A percentile compares a stretch with the other conserved stretches of the same genome.
These are phyloP conservation scores for Xylariaceae sp. DNA, from an alignment of 2,329 filamentous ascomycete species.

Conservation along the genomic window DNA sequence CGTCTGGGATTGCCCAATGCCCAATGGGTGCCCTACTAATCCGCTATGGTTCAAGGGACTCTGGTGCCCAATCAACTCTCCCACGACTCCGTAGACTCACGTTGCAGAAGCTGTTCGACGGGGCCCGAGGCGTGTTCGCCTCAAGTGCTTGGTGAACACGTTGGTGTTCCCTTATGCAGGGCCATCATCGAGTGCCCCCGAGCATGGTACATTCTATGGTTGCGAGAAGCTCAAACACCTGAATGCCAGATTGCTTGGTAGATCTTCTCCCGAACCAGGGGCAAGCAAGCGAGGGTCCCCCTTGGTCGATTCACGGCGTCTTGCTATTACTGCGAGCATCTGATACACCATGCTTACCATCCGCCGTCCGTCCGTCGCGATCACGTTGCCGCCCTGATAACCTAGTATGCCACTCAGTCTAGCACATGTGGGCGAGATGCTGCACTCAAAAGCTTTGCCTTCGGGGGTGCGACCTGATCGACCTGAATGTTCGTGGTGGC, in stretches of 20 bases:
- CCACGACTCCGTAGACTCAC: conserved; percentile 6
- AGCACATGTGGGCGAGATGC: conserved; percentile 12
- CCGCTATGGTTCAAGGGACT: conserved; percentile 8
- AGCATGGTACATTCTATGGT: conserved; percentile 10
- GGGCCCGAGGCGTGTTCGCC: conserved; percentile 13
- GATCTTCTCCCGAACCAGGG: conserved; percentile 20
- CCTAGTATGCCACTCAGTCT: conserved; percentile 1
- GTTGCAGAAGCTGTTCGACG: conserved; percentile 6
- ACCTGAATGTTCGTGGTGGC: too few species aligned
- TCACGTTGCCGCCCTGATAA: conserved; percentile 13
- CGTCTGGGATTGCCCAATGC: conserved; percentile 8
- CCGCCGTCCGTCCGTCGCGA: conserved; percentile 4
- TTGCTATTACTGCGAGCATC: conserved; percentile 9
- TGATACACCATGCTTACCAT: conserved; percentile 7
- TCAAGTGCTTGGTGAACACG: conserved; percentile 14
- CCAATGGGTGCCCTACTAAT: conserved; percentile 19
- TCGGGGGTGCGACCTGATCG: conserved; percentile 14
- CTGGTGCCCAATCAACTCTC: conserved; percentile 18
- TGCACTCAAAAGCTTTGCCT: conserved; percentile 13
- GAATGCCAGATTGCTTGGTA: conserved; percentile 21
- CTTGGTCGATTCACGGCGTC: conserved; percentile 9
- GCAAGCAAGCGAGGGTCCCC: too few species aligned
- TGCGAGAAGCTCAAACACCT: conserved; percentile 22
- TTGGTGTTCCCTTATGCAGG: conserved; percentile 18
- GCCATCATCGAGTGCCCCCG: conserved; percentile 13